These are phyloP conservation scores for Fusarium hainanense DNA, from an alignment of 2,329 filamentous ascomycete species.

Conservation along the genomic window DNA sequence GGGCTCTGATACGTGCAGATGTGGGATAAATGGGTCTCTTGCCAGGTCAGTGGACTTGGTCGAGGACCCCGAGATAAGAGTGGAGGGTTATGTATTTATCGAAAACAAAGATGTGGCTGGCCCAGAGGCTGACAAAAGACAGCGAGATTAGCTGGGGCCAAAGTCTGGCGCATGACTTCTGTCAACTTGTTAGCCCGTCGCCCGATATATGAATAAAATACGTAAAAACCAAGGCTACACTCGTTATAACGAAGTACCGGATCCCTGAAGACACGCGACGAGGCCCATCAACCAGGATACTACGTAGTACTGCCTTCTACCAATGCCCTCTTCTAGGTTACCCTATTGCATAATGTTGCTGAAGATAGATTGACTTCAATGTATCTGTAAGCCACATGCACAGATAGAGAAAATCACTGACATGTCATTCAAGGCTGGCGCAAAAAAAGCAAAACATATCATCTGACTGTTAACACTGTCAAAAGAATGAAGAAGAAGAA, in stretches of 20 bases:
- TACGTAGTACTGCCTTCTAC: conserved; percentile 14
- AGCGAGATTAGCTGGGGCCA: not conserved
- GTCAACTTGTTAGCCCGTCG: not conserved
- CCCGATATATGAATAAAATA: not conserved
- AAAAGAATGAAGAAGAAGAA: not conserved
- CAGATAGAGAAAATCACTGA: not conserved
- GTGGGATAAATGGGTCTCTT: not conserved
- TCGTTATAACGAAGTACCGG: conserved; percentile 10
- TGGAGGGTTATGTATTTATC: conserved; percentile 20
- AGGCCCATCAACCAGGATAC: conserved; percentile 27
- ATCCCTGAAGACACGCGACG: conserved; percentile 40
- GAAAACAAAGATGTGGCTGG: not conserved
- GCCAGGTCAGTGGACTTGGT: conserved; percentile 22
- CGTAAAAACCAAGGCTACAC: conserved; percentile 1
- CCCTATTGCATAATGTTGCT: not conserved
- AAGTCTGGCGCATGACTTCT: conserved; percentile 1
- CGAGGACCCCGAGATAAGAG: conserved; percentile 24
- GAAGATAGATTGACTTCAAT: conserved; percentile 1
- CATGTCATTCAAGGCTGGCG: not conserved
- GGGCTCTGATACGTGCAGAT: conserved; percentile 20
- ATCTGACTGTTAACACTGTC: not conserved
- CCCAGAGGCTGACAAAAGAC: not conserved
- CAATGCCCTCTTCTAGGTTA: conserved; percentile 6
- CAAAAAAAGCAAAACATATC: not conserved
- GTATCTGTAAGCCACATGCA: not conserved